Percentiles rank a stretch among this genome's conserved stretches.
phyloP scores from a whole-genome alignment of 331 rosid genomes.

The Arachis monticola region DNA sequence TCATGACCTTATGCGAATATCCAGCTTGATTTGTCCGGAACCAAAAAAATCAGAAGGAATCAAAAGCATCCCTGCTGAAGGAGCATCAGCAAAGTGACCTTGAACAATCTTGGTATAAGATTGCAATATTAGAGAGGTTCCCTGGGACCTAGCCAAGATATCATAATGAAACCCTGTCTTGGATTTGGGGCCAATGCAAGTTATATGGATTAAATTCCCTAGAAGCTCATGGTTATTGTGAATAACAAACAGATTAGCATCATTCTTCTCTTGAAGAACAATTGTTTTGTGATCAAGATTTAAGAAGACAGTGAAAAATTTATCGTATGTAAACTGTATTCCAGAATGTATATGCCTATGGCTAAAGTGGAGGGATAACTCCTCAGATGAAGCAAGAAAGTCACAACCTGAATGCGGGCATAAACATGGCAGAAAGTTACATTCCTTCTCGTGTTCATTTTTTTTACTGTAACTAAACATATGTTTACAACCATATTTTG shows the following conservation, averaged over 20 bases:
- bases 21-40: slow-evolving; percentile 44
- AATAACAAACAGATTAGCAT: slow-evolving; percentile 54
- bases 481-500: slow-evolving; percentile 60
- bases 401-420: slow-evolving; percentile 59
- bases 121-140: slow-evolving; percentile 44
- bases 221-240: slow-evolving; percentile 30
- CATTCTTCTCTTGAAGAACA: slow-evolving; percentile 59
- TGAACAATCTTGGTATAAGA: slow-evolving; percentile 50
- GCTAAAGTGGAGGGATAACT: slow-evolving; percentile 56
- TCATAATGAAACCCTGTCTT: slow-evolving; percentile 50
- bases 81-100: slow-evolving; percentile 27
- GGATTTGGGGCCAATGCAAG: slow-evolving; percentile 58
- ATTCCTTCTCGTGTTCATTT: slow-evolving; percentile 62
- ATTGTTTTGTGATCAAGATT: slow-evolving; percentile 26
- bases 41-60: slow-evolving; percentile 50
- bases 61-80: slow-evolving; percentile 46
- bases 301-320: slow-evolving; percentile 39
- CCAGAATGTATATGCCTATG: slow-evolving; percentile 48
- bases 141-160: slow-evolving; percentile 47
- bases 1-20: slow-evolving; percentile 51
- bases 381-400: slow-evolving; percentile 48
- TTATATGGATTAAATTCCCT: slow-evolving; percentile 54
- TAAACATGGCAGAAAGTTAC: slow-evolving; percentile 60
- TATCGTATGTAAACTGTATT: slow-evolving; percentile 44
- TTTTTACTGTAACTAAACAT: slow-evolving; percentile 42